Conservation (phyloP, 495 filamentous ascomycete genomes). For the Xylaria sp. region DNA sequence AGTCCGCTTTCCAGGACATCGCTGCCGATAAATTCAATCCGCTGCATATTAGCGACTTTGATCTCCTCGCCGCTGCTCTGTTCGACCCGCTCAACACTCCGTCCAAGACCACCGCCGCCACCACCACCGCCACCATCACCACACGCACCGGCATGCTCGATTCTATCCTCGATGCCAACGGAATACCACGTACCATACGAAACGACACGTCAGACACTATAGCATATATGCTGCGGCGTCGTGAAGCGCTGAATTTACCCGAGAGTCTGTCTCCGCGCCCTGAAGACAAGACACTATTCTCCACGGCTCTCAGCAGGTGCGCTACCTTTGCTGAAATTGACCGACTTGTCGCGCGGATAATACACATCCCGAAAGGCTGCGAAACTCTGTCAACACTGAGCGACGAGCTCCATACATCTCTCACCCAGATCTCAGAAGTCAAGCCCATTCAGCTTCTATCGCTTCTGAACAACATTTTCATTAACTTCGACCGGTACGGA, state of each 20-base stretch:
- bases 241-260: neutral
- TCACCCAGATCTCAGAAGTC: neutral
- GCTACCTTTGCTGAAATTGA: slow-evolving; percentile 25
- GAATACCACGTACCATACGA: slow-evolving; percentile 27
- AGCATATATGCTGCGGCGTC: slow-evolving; percentile 32
- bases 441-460: slow-evolving; percentile 26
- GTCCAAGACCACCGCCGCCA: neutral
- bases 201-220: slow-evolving; percentile 17
- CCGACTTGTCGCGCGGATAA: slow-evolving; percentile 30
- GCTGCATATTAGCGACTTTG: slow-evolving; percentile 38
- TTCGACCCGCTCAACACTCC: slow-evolving; percentile 9
- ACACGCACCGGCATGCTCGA: neutral
- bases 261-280: neutral
- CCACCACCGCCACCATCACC: neutral
- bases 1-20: neutral
- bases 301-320: neutral
- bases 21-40: slow-evolving; percentile 22
- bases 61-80: slow-evolving; percentile 38
- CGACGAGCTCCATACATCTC: slow-evolving; percentile 6
- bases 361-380: slow-evolving; percentile 29
- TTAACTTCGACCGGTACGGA: slow-evolving; percentile 27
- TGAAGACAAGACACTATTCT: slow-evolving; percentile 2
- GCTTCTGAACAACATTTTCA: slow-evolving; percentile 37
- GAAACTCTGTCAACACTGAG: slow-evolving; percentile 23
- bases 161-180: slow-evolving; percentile 30